Percentiles rank a stretch among this genome's conserved stretches.
phyloP scores from a whole-genome alignment of 257 asterid genomes.

The Galeopsis tetrahit region DNA sequence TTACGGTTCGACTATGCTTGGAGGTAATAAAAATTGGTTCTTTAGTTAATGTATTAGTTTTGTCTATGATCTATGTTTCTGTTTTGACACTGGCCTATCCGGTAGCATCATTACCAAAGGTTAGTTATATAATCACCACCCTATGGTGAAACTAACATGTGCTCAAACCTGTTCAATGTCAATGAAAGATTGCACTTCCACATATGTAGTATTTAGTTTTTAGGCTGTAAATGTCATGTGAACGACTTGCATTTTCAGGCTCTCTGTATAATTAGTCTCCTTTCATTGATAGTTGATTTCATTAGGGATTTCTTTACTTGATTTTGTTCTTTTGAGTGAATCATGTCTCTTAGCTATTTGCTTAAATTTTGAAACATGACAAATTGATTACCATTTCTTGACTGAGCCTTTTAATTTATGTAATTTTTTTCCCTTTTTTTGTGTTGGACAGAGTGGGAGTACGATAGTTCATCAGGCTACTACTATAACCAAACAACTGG shows the following conservation, averaged over 20 bases:
- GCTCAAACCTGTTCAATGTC: not conserved
- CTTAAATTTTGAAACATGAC: not conserved
- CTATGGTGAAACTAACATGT: conserved; percentile 14
- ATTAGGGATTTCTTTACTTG: not conserved
- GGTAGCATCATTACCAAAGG: not conserved
- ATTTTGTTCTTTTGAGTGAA: not conserved
- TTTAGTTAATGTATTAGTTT: not conserved
- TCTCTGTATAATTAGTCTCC: not conserved
- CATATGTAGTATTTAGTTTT: not conserved
- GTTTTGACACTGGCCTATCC: not conserved
- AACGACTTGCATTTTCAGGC: not conserved
- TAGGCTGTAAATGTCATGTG: conserved; percentile 12
- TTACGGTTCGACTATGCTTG: conserved; percentile 58
- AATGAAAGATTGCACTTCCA: not conserved
- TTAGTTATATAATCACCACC: not conserved
- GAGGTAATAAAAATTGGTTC: conserved; percentile 52
- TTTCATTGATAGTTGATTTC: conserved; percentile 1
- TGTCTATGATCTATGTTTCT: not conserved
- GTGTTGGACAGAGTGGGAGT: conserved; percentile 79
- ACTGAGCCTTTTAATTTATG: not conserved
- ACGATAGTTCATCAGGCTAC: conserved; percentile 79
- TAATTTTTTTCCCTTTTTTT: not conserved
- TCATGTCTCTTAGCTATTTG: not conserved
- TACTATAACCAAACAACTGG: conserved; percentile 62
- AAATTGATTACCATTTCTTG: not conserved